These are phyloP conservation scores for Vaccinium corymbosum DNA, from an alignment of 148 eudicot species.

Conservation along the genomic window DNA sequence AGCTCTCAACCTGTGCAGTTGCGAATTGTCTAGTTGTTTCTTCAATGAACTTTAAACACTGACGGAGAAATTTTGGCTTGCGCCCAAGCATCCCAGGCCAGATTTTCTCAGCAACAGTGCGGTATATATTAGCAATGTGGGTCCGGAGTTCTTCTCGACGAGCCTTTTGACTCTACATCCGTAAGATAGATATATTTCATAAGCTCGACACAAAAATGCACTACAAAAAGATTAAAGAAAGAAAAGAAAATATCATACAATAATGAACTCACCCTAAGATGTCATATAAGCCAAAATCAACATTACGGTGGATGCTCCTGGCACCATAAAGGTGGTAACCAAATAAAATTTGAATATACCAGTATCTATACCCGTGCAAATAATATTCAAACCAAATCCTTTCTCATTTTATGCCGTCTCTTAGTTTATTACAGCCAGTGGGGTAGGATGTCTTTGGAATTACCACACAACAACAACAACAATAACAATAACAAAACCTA, in stretches of 20 bases:
- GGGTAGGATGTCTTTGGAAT: not conserved
- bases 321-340: not conserved
- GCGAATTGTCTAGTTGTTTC: slow-evolving; percentile 77
- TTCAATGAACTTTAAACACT: slow-evolving; percentile 87
- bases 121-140: slow-evolving; percentile 85
- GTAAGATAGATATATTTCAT: slow-evolving; percentile 10
- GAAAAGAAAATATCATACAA: not conserved
- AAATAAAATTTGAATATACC: not conserved
- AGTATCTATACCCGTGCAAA: not conserved
- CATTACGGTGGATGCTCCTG: not conserved
- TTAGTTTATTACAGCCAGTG: not conserved
- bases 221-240: not conserved
- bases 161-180: slow-evolving; percentile 81
- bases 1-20: slow-evolving; percentile 63
- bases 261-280: not conserved
- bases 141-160: slow-evolving; percentile 94
- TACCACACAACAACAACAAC: not conserved
- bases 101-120: slow-evolving; percentile 87
- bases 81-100: slow-evolving; percentile 97
- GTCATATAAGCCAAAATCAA: not conserved
- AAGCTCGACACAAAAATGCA: slow-evolving; percentile 11
- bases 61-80: slow-evolving; percentile 90
- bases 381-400: not conserved
- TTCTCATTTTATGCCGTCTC: not conserved
- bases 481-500: too few relatives aligned